A percentile compares a stretch with the other conserved stretches of the same genome.
phyloP scores from a whole-genome alignment of 164 flowering plant species.

The Umbilicus rupestris region DNA sequence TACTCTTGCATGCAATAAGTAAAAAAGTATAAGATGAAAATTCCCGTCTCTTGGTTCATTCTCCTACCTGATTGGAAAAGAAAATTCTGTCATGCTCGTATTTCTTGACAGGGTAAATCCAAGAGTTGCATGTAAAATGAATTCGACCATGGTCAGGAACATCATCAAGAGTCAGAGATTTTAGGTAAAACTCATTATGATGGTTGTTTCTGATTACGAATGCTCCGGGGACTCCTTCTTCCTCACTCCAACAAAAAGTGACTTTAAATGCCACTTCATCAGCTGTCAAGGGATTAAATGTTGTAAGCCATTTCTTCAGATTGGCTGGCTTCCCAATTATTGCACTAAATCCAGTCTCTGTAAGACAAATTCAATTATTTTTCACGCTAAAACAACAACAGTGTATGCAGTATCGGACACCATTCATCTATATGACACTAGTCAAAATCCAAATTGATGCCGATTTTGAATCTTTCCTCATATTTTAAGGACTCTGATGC shows the following conservation, averaged over 20 bases:
- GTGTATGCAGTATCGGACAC: neutral
- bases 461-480: too few species aligned
- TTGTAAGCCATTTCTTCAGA: constrained; percentile 29
- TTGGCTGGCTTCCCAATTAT: constrained; percentile 27
- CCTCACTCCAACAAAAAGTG: constrained; percentile 38
- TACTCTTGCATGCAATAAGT: neutral
- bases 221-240: constrained; percentile 46
- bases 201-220: constrained; percentile 36
- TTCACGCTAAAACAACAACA: neutral
- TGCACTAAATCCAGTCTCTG: constrained; percentile 25
- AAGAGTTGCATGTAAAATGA: constrained; percentile 54
- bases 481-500: neutral
- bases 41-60: neutral
- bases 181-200: constrained; percentile 39
- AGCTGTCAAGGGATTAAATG: constrained; percentile 14
- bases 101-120: constrained; percentile 44
- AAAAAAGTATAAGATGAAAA: neutral
- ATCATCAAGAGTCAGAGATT: constrained; percentile 39
- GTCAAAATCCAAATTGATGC: neutral
- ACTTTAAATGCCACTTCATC: constrained; percentile 29
- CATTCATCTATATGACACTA: neutral
- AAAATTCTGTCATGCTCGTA: constrained; percentile 40
- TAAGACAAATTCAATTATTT: neutral
- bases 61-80: constrained; percentile 40
- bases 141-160: constrained; percentile 37